phyloP scores from a whole-genome alignment of 164 flowering plant genomes.

The Nelumbo lutea region DNA sequence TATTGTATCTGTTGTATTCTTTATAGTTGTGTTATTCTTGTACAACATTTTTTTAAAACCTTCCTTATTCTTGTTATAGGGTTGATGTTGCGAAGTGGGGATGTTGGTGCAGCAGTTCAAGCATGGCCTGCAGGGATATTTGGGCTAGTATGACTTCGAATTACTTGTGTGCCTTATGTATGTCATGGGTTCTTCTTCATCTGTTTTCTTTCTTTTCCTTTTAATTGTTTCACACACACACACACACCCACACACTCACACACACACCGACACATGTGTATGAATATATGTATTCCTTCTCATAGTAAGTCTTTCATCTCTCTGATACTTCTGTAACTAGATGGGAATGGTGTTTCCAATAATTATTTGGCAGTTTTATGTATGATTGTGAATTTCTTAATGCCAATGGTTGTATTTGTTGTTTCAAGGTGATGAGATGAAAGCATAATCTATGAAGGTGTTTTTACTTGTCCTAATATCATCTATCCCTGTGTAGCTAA shows the following conservation, averaged over 20 bases:
- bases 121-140: conserved; percentile 90
- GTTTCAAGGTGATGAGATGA: too few species aligned
- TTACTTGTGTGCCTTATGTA: conserved; percentile 30
- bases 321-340: too few species aligned
- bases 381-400: too few species aligned
- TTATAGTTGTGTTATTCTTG: background rate
- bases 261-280: too few species aligned
- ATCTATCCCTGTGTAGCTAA: too few species aligned
- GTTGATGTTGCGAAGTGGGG: conserved; percentile 66
- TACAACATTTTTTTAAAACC: background rate
- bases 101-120: conserved; percentile 70
- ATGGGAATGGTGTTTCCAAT: too few species aligned
- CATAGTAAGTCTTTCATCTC: too few species aligned
- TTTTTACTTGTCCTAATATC: too few species aligned
- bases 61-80: conserved; percentile 35
- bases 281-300: too few species aligned
- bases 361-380: too few species aligned
- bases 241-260: background rate
- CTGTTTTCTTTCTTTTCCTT: background rate
- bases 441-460: too few species aligned
- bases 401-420: too few species aligned
- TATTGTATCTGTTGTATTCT: background rate
- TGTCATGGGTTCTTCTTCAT: conserved; percentile 27
- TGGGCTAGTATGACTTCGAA: conserved; percentile 84
- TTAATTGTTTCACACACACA: background rate